Conservation (phyloP, 2,329 filamentous ascomycete genomes). For the Fusarium caatingaense region DNA sequence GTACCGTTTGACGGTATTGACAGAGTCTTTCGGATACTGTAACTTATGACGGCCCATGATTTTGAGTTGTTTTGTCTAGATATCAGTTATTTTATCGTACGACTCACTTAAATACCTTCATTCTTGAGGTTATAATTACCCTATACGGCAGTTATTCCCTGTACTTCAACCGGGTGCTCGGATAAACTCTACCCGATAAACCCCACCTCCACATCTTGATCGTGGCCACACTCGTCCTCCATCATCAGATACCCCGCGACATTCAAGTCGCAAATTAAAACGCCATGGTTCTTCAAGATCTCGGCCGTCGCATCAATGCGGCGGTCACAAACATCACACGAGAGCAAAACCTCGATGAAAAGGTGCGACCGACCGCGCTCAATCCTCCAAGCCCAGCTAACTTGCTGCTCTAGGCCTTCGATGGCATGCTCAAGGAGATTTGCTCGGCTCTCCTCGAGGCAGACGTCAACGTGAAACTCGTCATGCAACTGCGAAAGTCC, state of each 20-base stretch:
- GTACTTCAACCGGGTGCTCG: neutral
- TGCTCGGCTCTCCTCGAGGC: slow-evolving; percentile 94
- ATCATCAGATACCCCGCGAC: slow-evolving; percentile 43
- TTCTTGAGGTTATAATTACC: slow-evolving; percentile 18
- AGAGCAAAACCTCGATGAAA: slow-evolving; percentile 94
- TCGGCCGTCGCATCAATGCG: slow-evolving; percentile 97
- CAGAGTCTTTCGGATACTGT: slow-evolving; percentile 71
- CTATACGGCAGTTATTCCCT: slow-evolving; percentile 10
- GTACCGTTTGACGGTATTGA: slow-evolving; percentile 75
- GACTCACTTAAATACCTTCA: slow-evolving; percentile 6
- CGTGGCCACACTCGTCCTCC: slow-evolving; percentile 41
- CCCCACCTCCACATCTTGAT: slow-evolving; percentile 41
- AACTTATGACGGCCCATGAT: slow-evolving; percentile 56
- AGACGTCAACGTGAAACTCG: slow-evolving; percentile 96
- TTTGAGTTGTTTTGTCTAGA: neutral
- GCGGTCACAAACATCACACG: slow-evolving; percentile 93
- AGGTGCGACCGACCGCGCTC: slow-evolving; percentile 65
- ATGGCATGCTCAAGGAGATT: slow-evolving; percentile 98
- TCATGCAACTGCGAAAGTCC: slow-evolving; percentile 89
- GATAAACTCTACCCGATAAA: slow-evolving; percentile 25
- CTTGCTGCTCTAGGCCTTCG: slow-evolving; percentile 76
- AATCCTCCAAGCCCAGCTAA: slow-evolving; percentile 17
- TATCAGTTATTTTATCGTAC: neutral
- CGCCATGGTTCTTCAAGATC: slow-evolving; percentile 96
- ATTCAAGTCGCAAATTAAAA: slow-evolving; percentile 37